Conservation (phyloP, 495 filamentous ascomycete genomes). For the Penicillium ochrochloron region DNA sequence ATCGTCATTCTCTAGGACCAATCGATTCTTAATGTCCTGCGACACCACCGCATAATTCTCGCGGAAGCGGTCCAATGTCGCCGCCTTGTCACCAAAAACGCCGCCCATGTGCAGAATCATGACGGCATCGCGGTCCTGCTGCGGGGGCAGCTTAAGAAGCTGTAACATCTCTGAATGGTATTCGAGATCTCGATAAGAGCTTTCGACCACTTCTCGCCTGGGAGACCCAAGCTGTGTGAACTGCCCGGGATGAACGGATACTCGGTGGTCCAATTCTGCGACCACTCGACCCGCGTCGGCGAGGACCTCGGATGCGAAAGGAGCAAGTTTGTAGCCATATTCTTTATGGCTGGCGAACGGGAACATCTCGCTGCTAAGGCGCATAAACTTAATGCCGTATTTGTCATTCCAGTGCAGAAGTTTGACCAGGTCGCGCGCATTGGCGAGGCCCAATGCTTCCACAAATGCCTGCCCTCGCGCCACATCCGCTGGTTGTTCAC, state of each 20-base stretch:
- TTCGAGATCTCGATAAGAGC: conserved; percentile 78
- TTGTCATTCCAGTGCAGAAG: conserved; percentile 92
- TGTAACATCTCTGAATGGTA: conserved; percentile 88
- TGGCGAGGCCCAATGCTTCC: conserved; percentile 76
- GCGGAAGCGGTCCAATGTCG: conserved; percentile 80
- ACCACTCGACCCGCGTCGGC: conserved; percentile 77
- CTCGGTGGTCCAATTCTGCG: conserved; percentile 79
- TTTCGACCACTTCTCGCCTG: conserved; percentile 71
- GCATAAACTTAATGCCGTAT: conserved; percentile 91
- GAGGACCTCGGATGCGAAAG: conserved; percentile 81
- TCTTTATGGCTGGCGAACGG: conserved; percentile 88
- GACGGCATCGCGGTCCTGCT: conserved; percentile 84
- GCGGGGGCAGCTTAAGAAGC: conserved; percentile 76
- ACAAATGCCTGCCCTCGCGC: conserved; percentile 71
- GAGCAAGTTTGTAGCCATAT: conserved; percentile 85
- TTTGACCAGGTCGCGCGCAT: conserved; percentile 81
- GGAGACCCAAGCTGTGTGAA: conserved; percentile 92
- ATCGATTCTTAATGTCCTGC: conserved; percentile 71
- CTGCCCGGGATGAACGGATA: conserved; percentile 91
- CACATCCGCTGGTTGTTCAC: conserved; percentile 63
- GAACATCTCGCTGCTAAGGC: conserved; percentile 94
- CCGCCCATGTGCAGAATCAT: conserved; percentile 97
- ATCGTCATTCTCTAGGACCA: conserved; percentile 96
- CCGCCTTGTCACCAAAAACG: conserved; percentile 84
- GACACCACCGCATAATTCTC: conserved; percentile 72